Base-by-base conservation (phyloP, 352 stramenopile genomes). In the Globisporangium perplexum region DNA sequence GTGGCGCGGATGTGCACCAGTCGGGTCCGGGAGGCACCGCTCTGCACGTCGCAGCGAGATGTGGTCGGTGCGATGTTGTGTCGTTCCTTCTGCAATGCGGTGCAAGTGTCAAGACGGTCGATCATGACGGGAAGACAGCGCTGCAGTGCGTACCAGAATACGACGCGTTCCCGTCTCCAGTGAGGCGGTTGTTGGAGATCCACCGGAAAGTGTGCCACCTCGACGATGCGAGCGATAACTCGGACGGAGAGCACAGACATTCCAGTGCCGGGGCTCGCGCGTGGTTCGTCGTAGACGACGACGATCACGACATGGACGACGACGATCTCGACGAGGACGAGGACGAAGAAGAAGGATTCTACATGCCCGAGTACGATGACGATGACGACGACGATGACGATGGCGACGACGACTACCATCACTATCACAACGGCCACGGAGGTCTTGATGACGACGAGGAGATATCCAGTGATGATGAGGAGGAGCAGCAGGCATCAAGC, bases 61-160 rank as follows among this genome's bases (percentile, higher is more conserved):
- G 52, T 20, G 74, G 77, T 10, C 77, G 83, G n/a, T 94, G 83
- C 65, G 73, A 92, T 54, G 53, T 92, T 0, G 72, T 86, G 28
- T 79, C 77, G 4, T 87, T 92, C 58, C 55, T 94, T 2, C 51
- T 94, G 36, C 72, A 92, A 53, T 91, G 81, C 59, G 83, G 83
- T 31, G 78, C 83, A 7, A 83, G 74, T 53, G 60, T 86, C 4
- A 56, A 66, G 55, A 66, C 71, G 31, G 72, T 62, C 45, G 71
- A 92, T 54, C 69, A 71, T 17, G 46, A 72, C 28, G 83, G 75
- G 5, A 75, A 71, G 50, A 77, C 57, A 2, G 79, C 90, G 6
- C 46, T 86, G 45, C 65, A 88, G 47, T 52, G 55, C 2, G 18
- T 7, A 30, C 22, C 50, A 28, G 44, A 24, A 11, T 20, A 39